A percentile compares a stretch with the other conserved stretches of the same genome.
Evolutionary conservation across 331 rosid species (phyloP).

Genomic region (Telfairia occidentalis): DNA sequence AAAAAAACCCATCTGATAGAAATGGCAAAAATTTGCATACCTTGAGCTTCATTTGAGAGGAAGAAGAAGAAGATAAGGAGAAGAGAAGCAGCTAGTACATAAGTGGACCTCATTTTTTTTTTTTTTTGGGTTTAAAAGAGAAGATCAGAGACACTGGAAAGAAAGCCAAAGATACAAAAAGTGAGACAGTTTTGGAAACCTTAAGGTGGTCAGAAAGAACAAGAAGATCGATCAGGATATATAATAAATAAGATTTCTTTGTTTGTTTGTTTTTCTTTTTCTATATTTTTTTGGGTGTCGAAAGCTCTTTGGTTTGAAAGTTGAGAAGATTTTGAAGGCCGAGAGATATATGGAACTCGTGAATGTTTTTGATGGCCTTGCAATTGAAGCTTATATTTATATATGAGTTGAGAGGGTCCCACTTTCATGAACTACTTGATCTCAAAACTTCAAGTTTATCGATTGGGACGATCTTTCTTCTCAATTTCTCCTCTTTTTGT

Average conservation of each 20-base stretch:
- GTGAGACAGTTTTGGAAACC: neutral
- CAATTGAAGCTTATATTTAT: neutral
- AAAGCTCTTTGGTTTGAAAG: neutral
- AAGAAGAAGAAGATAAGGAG: neutral
- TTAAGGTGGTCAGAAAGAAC: neutral
- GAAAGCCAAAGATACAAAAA: neutral
- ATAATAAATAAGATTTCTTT: neutral
- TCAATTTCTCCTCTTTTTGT: neutral
- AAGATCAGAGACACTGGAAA: neutral
- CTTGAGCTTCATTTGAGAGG: constrained; percentile 3
- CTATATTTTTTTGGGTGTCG: neutral
- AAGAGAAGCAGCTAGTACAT: constrained; percentile 11
- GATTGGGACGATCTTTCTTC: neutral
- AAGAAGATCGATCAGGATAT: too few relatives aligned
- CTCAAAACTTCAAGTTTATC: neutral
- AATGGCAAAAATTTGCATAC: neutral
- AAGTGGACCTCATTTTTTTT: constrained; percentile 2
- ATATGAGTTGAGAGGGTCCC: neutral
- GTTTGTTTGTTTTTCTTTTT: neutral
- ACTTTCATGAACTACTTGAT: neutral
- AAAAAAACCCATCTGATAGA: neutral
- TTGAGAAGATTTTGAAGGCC: neutral
- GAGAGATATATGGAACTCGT: constrained; percentile 3
- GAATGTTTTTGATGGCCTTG: constrained; percentile 1
- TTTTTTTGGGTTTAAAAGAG: neutral